Percentiles rank a stretch among this genome's conserved stretches.
Evolutionary conservation across 169 alveolate genomes (phyloP).

Genomic region (Eimeria sp.): DNA sequence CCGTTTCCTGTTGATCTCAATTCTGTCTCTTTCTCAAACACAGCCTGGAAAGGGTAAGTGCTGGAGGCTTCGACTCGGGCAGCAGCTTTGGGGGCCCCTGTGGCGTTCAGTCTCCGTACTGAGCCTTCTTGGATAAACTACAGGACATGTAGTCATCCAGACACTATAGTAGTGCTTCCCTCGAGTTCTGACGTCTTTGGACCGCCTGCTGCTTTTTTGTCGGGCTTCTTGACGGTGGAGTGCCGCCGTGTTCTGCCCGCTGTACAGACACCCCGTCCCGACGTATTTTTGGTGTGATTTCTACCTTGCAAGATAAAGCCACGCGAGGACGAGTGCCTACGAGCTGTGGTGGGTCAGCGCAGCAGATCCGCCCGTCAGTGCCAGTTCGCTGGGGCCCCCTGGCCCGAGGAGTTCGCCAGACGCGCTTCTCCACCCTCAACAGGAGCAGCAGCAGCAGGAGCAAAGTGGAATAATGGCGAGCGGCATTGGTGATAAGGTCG

Average conservation of each 20-base stretch:
- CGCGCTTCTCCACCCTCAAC: neutral
- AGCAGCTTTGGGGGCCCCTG: slow-evolving; percentile 65
- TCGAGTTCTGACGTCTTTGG: neutral
- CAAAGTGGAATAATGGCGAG: slow-evolving; percentile 55
- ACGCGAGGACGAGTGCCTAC: neutral
- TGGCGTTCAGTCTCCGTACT: neutral
- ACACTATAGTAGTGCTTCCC: neutral
- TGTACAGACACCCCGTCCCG: neutral
- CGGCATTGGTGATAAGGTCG: slow-evolving; percentile 67
- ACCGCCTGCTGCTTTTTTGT: slow-evolving; percentile 12
- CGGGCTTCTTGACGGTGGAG: slow-evolving; percentile 8
- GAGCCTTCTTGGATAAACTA: slow-evolving; percentile 22
- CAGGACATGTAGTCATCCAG: slow-evolving; percentile 12
- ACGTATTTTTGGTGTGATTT: neutral
- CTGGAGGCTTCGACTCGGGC: slow-evolving; percentile 9
- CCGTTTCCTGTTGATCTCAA: neutral
- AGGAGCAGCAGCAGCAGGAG: slow-evolving; percentile 18
- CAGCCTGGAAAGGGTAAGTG: slow-evolving; percentile 2
- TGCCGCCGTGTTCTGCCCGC: neutral
- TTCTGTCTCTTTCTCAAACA: slow-evolving; percentile 3
- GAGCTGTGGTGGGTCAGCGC: neutral
- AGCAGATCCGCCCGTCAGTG: neutral
- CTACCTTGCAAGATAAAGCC: neutral
- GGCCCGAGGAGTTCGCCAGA: neutral
- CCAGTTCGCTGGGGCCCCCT: neutral